Base-by-base conservation (phyloP, 192 early-diverging fungal genomes). In the Podila verticillata region DNA sequence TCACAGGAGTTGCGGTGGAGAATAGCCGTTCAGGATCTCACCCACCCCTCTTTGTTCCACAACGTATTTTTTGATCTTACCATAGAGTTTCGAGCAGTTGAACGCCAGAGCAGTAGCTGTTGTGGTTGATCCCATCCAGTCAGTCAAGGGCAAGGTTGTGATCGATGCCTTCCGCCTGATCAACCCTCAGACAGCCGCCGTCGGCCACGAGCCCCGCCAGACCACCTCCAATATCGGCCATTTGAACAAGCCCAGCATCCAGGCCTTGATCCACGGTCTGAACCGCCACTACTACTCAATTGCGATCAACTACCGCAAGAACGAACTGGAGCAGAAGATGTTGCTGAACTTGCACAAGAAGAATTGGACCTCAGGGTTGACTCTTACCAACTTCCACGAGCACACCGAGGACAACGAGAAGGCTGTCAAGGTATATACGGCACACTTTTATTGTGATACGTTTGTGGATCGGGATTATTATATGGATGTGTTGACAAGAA, bases 261-360 rank as follows among this genome's bases (percentile, higher is more conserved):
- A 98, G 85, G 97, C 97, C 22, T 86, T 99, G 61, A 96, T 99
- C 57, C 97, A 99, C 74, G 98, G 98, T 9, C 83, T 99, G 61
- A 99, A 99, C 87, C 89, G 97, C 32, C 97, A 99, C 78, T 99
- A 99, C 83, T 99, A 99, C 82, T 98, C 97, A 30, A 98, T 99
- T 79, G 96, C 94, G 47, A 99, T 99, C 78, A 97, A 99, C 81
- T 99, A 99, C 86, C 89, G 98, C 68, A 99, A 99, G 86, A 99
- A 99, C 80, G 95, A 97, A 85, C 90, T 99, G 22, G 98, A 99
- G 84, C 94, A 99, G 84, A 96, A 98, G 84, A 99, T 99, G 98
- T 82, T 99, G 44, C 87, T 99, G 59, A 99, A 99, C 82, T 74
- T 99, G 44, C 96, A 99, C 89, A 99, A 99, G 87, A 96, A 98